Base-by-base conservation (phyloP, 2,329 filamentous ascomycete species). In the Helotiales sp. region DNA sequence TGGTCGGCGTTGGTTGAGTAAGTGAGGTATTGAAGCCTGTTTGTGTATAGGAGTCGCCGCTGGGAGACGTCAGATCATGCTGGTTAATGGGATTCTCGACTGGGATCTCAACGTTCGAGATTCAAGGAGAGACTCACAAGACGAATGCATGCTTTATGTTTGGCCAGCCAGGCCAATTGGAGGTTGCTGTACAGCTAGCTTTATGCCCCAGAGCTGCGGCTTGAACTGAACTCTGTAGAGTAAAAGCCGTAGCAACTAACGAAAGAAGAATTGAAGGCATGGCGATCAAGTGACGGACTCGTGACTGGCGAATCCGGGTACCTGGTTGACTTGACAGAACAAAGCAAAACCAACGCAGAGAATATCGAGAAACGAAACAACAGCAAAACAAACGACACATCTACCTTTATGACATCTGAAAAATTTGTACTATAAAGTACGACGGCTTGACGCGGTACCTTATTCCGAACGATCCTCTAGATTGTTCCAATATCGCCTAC, bases 71-170 rank as follows among this genome's bases (percentile, higher is more conserved):
- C 48, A 54, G 30, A 46, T 51, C 9, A 9, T 15, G 7, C 6
- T 19, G 6, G 17, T 8, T 2, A 36, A n/a, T 5, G 36, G 25
- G 42, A 30, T n/a, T n/a, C n/a, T n/a, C n/a, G n/a, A n/a, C n/a
- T n/a, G n/a, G n/a, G n/a, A n/a, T n/a, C n/a, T n/a, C n/a, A n/a
- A n/a, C n/a, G n/a, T n/a, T n/a, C n/a, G n/a, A n/a, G n/a, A n/a
- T n/a, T n/a, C n/a, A 22, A 5, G 24, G 15, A 5, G 7, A 25
- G 33, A 60, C 73, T 72, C 55, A 77, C 74, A 77, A 77, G 46
- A 75, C 69, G 57, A 77, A 78, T 2, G 74, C 70, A 59, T 76
- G 66, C 62, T 76, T 75, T 58, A 77, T 68, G 31, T 68, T 66
- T 5, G 67, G 49, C 70, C 72, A 77, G 10, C 59, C 62, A 0